Percentiles rank a stretch among this genome's conserved stretches.
These are phyloP conservation scores for Phytophthora niederhauseri DNA, from an alignment of 352 stramenopile genomes.

Conservation along the genomic window DNA sequence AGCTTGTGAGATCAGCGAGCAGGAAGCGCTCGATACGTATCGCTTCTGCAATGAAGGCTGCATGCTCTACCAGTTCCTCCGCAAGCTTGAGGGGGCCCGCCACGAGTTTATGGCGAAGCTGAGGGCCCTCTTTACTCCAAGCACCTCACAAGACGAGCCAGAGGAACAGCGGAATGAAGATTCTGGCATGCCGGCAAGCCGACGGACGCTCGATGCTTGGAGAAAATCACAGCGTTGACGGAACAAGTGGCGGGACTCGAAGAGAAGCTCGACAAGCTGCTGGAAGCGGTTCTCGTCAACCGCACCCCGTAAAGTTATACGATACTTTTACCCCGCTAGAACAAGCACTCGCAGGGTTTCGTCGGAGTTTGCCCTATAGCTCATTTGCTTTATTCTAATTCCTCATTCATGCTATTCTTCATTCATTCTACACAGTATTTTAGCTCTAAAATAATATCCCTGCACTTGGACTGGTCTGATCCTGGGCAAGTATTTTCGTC, in stretches of 20 bases:
- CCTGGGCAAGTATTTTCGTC: constrained; percentile 21
- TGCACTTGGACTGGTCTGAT: not conserved
- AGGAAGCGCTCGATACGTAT: no score
- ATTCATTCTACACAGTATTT: not conserved
- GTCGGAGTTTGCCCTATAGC: not conserved
- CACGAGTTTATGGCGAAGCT: no score
- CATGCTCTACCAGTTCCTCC: no score
- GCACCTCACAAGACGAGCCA: no score
- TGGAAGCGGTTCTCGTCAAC: not conserved
- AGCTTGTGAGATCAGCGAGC: no score
- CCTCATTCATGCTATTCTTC: not conserved
- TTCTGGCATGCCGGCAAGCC: no score
- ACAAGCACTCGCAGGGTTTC: not conserved
- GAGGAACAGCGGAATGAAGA: no score
- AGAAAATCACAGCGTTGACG: not conserved
- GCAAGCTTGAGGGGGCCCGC: no score
- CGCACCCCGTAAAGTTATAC: no score
- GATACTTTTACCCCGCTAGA: no score
- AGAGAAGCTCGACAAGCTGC: not conserved
- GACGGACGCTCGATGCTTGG: not conserved
- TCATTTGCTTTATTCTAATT: not conserved
- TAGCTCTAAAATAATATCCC: constrained; percentile 1
- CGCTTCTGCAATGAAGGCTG: no score
- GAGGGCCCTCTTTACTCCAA: no score
- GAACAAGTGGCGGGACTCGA: not conserved